Evolutionary conservation across 2,329 filamentous ascomycete species (phyloP).

Genomic region (Phoma sp.): DNA sequence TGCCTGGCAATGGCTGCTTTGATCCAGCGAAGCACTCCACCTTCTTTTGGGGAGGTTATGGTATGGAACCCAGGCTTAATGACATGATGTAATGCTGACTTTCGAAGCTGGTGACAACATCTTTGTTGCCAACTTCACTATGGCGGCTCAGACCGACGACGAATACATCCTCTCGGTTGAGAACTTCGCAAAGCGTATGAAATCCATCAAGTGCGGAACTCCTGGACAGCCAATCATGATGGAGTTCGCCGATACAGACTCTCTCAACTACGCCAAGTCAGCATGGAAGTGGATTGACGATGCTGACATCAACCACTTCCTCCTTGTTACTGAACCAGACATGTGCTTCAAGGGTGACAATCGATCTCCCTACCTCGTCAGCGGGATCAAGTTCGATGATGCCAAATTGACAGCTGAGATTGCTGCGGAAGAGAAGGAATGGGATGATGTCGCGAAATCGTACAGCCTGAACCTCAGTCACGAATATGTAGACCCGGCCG

Average conservation of each 20-base stretch:
- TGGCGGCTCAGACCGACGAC: constrained; percentile 24
- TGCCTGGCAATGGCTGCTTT: constrained; percentile 21
- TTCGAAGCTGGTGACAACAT: constrained; percentile 26
- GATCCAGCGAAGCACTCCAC: constrained; percentile 22
- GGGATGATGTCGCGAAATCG: constrained; percentile 24
- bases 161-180: constrained; percentile 31
- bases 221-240: constrained; percentile 20
- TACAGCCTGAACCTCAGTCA: constrained; percentile 23
- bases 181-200: constrained; percentile 31
- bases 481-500: constrained; percentile 23
- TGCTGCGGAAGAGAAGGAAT: constrained; percentile 24
- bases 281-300: constrained; percentile 33
- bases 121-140: constrained; percentile 32
- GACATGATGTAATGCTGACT: background rate
- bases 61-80: constrained; percentile 7
- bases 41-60: constrained; percentile 31
- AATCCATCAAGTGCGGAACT: constrained; percentile 28
- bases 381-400: constrained; percentile 26
- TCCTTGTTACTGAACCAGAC: constrained; percentile 29
- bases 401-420: constrained; percentile 22
- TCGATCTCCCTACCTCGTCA: constrained; percentile 32
- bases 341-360: constrained; percentile 34
- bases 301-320: constrained; percentile 29
- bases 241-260: constrained; percentile 22
- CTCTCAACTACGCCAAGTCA: constrained; percentile 22